Evolutionary conservation across 2,329 filamentous ascomycete species (phyloP), one percentile per base, ranked within the genome.

Genomic region (Claviceps sp.): DNA sequence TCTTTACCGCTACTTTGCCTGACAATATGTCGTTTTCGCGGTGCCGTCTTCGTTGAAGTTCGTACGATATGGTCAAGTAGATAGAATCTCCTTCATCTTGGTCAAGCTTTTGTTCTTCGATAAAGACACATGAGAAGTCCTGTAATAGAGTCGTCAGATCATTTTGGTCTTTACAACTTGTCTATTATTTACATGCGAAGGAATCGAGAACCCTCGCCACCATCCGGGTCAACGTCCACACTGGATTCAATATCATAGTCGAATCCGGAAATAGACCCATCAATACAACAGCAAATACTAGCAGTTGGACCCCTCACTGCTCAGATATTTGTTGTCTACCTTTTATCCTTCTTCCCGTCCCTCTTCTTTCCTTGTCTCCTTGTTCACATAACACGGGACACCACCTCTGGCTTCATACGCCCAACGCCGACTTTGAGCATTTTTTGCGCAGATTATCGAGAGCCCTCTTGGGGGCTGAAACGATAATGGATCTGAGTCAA

Each of bases 401-500:
- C 30, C 11, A 34, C 9, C 30, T 34, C 9, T 34, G 30, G 30
- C 30, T 34, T 34, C 30, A 11, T 11, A 11, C 11, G 30, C 30
- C 30, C 48, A 24, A 43, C 26, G 13, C 26, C 43, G 7, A 44
- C 16, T 40, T 40, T 48, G 38, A 22, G n/a, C 47, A 48, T 41
- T 34, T 20, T 16, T 3, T 42, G 18, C n/a, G 37, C 11, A 22
- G 40, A 7, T 37, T 5, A 18, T 18, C 41, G 30, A 38, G 13
- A 47, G 18, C 11, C 46, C 22, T 37, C 30, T 13, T 36, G 38
- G 5, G 24, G 34, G 30, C 30, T 16, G 13, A 26, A 26, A 42
- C 45, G 50, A 48, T 58, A 59, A 81, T 81, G 78, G 75, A 81
- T 52, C 65, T 81, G 50, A 77, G 68, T 57, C 68, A 72, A 52